A percentile compares a stretch with the other conserved stretches of the same genome.
Conservation (phyloP, 495 filamentous ascomycete species). For the Aspergillus campestris region DNA sequence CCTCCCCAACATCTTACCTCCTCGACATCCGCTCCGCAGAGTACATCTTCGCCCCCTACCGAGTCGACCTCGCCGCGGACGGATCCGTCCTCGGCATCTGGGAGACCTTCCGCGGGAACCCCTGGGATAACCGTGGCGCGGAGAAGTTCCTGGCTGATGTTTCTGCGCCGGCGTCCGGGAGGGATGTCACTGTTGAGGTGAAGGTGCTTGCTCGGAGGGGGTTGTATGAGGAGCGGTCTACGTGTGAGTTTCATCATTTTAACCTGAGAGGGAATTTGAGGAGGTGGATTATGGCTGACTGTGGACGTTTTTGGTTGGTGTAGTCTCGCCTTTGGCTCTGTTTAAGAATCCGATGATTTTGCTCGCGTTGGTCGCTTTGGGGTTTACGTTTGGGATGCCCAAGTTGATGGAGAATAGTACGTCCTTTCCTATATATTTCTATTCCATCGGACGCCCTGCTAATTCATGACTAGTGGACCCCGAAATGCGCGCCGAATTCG, state of each 20-base stretch:
- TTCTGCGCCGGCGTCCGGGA: conserved; percentile 2
- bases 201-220: conserved; percentile 53
- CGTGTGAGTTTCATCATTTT: no score
- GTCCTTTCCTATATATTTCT: conserved; percentile 23
- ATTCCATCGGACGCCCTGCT: not conserved
- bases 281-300: no score
- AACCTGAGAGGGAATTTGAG: no score
- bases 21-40: conserved; percentile 68
- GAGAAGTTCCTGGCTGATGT: conserved; percentile 34
- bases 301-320: conserved; percentile 1
- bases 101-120: conserved; percentile 82
- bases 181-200: conserved; percentile 47
- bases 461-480: conserved; percentile 66
- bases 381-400: conserved; percentile 78
- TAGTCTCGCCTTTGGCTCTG: conserved; percentile 56
- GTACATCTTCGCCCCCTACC: conserved; percentile 63
- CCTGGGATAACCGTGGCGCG: conserved; percentile 75
- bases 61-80: conserved; percentile 59
- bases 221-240: conserved; percentile 63
- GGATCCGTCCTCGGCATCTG: conserved; percentile 49
- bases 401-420: conserved; percentile 92
- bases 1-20: conserved; percentile 56
- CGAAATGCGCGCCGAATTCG: conserved; percentile 85
- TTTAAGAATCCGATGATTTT: conserved; percentile 94
- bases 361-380: conserved; percentile 72